Base-by-base conservation (phyloP, 2,329 filamentous ascomycete genomes). In the Metarhizium anisopliae region DNA sequence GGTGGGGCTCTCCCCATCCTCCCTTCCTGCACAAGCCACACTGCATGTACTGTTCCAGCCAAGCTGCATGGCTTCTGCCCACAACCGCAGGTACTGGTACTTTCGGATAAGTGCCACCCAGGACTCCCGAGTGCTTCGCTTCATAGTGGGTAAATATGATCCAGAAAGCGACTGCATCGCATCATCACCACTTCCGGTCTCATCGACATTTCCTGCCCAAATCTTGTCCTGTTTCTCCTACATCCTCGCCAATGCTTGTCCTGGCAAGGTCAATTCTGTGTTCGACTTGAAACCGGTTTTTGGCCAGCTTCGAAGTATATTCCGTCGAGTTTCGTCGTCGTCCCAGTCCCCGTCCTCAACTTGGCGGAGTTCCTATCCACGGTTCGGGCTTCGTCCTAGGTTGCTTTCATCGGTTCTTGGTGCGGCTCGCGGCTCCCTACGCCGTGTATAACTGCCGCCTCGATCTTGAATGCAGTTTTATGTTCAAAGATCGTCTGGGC, bases 131-230 rank as follows among this genome's bases (percentile, higher is more conserved):
- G 6, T 20, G 16, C 18, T 8, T 49, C 13, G 45, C 45, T 30
- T 49, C 25, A 49, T 30, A 49, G 20, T 49, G 45, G 45, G 14
- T 25, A 13, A 7, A 16, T 40, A 38, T 4, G 7, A 3, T 45
- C 45, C 42, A 30, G 32, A 38, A 38, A 55, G 50, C 50, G 50
- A 38, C 40, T 18, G 55, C 32, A 35, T 35, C 32, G 10, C 6
- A 54, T 54, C 52, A 51, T 49, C 51, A 51, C 36, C 55, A 47
- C 40, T 43, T 49, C 49, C 47, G 25, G 42, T 49, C 52, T 54
- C 32, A 35, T 35, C 42, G 18, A 40, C 30, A 18, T 13, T 40
- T 49, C n/a, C 7, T 47, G 18, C n/a, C 42, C 49, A 18, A 14
- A 25, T 32, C 7, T 35, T 35, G 7, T 35, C 10, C 32, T 35